Evolutionary conservation across 208 protist genomes (phyloP).

Genomic region (Giardia muris): DNA sequence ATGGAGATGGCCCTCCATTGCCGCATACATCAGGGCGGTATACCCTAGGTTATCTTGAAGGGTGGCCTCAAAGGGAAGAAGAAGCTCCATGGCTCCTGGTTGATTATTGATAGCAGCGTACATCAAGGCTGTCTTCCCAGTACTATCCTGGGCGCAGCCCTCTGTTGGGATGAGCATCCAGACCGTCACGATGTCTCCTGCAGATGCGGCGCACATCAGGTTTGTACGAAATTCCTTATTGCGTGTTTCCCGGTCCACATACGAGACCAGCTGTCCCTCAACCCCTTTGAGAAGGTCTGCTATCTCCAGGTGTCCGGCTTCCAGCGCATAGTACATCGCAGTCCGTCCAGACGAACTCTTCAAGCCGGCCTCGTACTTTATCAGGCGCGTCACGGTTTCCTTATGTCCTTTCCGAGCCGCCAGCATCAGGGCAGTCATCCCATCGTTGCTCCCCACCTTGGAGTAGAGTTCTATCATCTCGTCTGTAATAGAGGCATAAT

Average conservation of each 20-base stretch:
- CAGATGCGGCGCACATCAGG: background rate
- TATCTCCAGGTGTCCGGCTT: background rate
- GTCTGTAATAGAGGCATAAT: background rate
- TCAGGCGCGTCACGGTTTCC: background rate
- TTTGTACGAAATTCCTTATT: too few relatives aligned
- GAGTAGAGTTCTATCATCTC: background rate
- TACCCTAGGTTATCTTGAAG: background rate
- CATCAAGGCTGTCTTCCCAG: background rate
- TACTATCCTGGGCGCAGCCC: background rate
- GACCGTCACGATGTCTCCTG: background rate
- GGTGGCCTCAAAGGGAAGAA: background rate
- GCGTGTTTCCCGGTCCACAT: too few relatives aligned
- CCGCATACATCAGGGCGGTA: background rate
- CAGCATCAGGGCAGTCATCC: background rate
- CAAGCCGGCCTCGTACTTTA: background rate
- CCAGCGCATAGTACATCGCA: background rate
- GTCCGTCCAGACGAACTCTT: background rate
- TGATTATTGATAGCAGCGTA: background rate
- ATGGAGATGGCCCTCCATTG: background rate
- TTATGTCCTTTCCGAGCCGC: background rate
- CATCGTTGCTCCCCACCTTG: background rate
- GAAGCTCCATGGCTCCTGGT: background rate
- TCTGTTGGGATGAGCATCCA: background rate
- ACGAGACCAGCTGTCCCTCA: too few relatives aligned
- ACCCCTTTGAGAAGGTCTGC: background rate